Conservation (phyloP, 2,329 filamentous ascomycete species). For the Thelonectria blattea region DNA sequence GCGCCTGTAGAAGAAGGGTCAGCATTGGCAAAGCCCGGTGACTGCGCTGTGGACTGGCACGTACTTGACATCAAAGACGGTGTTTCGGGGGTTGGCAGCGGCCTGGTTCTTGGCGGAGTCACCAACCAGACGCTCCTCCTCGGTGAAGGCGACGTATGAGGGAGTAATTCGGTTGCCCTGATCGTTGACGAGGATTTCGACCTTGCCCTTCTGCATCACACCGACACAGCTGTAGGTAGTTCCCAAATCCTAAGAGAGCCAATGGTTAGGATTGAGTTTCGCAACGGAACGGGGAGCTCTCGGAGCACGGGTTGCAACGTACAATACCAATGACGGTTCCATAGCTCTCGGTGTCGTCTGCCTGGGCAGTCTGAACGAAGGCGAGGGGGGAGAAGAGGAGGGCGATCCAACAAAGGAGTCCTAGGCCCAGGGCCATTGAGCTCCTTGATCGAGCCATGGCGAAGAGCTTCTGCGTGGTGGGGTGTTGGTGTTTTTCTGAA, state of each 20-base stretch:
- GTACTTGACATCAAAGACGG: constrained; percentile 85
- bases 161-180: constrained; percentile 97
- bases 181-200: constrained; percentile 95
- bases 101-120: constrained; percentile 98
- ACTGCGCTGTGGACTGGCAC: constrained; percentile 37
- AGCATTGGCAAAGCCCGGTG: constrained; percentile 14
- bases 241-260: constrained; percentile 70
- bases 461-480: constrained; percentile 27
- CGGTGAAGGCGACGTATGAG: constrained; percentile 94
- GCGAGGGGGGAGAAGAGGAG: constrained; percentile 88
- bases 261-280: constrained; percentile 23
- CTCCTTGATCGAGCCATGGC: constrained; percentile 65
- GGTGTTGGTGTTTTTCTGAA: constrained; percentile 31
- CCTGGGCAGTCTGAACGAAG: constrained; percentile 78
- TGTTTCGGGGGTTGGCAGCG: constrained; percentile 76
- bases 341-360: constrained; percentile 77
- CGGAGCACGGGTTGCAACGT: constrained; percentile 49
- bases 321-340: constrained; percentile 94
- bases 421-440: constrained; percentile 80
- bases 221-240: constrained; percentile 90
- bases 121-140: constrained; percentile 95
- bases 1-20: constrained; percentile 59
- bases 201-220: constrained; percentile 95
- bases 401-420: constrained; percentile 89
- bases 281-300: background rate